phyloP scores from a whole-genome alignment of 345 rosid genomes.

The Citrus hindsii region DNA sequence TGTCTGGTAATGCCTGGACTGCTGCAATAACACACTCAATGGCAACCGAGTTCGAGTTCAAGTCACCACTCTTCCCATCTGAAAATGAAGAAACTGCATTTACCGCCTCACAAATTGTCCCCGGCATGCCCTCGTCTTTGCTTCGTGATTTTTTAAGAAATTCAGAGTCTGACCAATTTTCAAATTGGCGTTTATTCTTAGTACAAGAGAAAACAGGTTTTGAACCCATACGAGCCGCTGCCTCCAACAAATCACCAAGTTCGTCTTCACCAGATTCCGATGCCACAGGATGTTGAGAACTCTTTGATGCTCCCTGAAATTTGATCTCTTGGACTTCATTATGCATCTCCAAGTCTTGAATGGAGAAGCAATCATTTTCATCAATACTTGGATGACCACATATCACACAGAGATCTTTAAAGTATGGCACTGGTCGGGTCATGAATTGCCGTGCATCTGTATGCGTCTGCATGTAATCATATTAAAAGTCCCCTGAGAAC shows the following conservation, averaged over 20 bases:
- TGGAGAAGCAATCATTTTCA: constrained; percentile 45
- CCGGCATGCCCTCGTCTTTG: constrained; percentile 21
- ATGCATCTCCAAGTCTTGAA: constrained; percentile 49
- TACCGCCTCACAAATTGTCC: constrained; percentile 25
- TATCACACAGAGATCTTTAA: constrained; percentile 62
- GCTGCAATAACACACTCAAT: constrained; percentile 65
- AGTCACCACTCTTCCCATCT: constrained; percentile 32
- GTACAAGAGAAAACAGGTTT: constrained; percentile 20
- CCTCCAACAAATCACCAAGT: constrained; percentile 24
- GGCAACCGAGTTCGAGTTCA: constrained; percentile 24
- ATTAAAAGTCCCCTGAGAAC: constrained; percentile 2
- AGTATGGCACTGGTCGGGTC: constrained; percentile 77
- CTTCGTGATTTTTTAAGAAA: constrained; percentile 34
- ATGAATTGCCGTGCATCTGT: constrained; percentile 70
- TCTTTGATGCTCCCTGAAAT: constrained; percentile 22
- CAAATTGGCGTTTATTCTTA: constrained; percentile 45
- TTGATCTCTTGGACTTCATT: constrained; percentile 33
- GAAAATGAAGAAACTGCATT: constrained; percentile 30
- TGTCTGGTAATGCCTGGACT: constrained; percentile 66
- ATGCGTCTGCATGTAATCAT: constrained; percentile 48
- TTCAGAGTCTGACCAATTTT: constrained; percentile 24
- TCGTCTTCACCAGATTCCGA: constrained; percentile 45
- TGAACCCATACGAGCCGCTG: constrained; percentile 17
- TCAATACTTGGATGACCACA: constrained; percentile 42
- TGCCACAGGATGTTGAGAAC: constrained; percentile 28